phyloP scores from a whole-genome alignment of 768 basidiomycete genomes.

The Tylopilus rubrobrunneus region DNA sequence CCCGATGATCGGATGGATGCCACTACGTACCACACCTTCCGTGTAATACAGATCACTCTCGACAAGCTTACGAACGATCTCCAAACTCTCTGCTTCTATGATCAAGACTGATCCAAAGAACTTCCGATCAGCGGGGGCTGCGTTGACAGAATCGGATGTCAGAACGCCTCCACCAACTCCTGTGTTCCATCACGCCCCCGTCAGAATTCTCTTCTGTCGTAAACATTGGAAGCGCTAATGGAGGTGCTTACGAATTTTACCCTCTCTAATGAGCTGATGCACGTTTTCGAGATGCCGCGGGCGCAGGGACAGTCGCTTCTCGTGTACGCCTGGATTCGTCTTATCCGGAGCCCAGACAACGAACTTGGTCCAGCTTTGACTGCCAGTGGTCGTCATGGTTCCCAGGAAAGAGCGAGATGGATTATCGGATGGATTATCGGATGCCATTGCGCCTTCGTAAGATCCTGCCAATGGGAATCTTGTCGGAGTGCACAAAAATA shows the following conservation, averaged over 20 bases:
- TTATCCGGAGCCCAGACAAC: conserved; percentile 67
- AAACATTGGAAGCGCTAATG: neutral
- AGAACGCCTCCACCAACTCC: conserved; percentile 56
- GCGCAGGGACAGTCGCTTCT: conserved; percentile 51
- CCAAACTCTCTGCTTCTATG: conserved; percentile 50
- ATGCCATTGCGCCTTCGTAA: neutral
- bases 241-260: conserved; percentile 44
- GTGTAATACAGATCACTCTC: conserved; percentile 24
- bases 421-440: no score
- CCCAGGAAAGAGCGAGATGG: neutral
- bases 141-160: conserved; percentile 50
- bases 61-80: conserved; percentile 32
- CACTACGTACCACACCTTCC: conserved; percentile 19
- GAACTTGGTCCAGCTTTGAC: conserved; percentile 31
- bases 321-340: conserved; percentile 50
- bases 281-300: conserved; percentile 45
- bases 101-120: conserved; percentile 57
- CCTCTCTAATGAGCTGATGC: conserved; percentile 33
- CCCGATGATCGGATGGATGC: neutral
- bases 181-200: conserved; percentile 18
- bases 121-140: conserved; percentile 47
- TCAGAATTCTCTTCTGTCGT: neutral
- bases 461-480: neutral
- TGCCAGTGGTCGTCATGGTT: conserved; percentile 15
- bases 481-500: neutral